A percentile compares a stretch with the other conserved stretches of the same genome.
Evolutionary conservation across 805 yeast genomes (phyloP).

Genomic region (Candida vartiovaarae): DNA sequence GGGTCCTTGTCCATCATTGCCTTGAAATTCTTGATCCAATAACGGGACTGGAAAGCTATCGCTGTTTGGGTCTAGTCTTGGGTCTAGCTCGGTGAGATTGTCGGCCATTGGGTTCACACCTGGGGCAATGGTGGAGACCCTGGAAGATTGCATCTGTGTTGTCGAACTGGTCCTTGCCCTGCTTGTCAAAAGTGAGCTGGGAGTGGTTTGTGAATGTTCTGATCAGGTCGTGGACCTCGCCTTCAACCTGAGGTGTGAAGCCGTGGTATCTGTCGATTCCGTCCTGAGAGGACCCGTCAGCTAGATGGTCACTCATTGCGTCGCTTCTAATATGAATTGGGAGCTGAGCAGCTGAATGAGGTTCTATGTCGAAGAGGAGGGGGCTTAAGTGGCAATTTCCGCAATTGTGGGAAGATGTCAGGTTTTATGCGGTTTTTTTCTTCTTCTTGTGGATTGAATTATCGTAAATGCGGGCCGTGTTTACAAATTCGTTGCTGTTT

Average conservation of each 20-base stretch:
- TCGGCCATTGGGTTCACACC: slow-evolving; percentile 31
- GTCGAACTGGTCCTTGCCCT: not conserved
- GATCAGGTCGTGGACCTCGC: slow-evolving; percentile 2
- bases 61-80: slow-evolving; percentile 50
- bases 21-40: slow-evolving; percentile 59
- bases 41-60: slow-evolving; percentile 50
- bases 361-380: not conserved
- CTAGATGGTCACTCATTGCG: not conserved
- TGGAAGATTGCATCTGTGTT: slow-evolving; percentile 9
- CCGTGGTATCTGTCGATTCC: slow-evolving; percentile 3
- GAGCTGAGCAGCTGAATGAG: too few species aligned
- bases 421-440: too few species aligned
- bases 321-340: too few species aligned
- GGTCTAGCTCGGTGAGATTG: slow-evolving; percentile 27
- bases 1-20: slow-evolving; percentile 46
- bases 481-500: not conserved
- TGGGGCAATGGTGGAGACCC: slow-evolving; percentile 25
- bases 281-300: not conserved
- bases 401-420: not conserved
- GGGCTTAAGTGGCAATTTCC: not conserved
- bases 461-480: not conserved
- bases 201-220: slow-evolving; percentile 26
- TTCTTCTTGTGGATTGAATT: too few species aligned
- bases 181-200: not conserved
- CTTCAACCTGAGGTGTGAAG: not conserved